These are phyloP conservation scores for Scheffersomyces stambukii DNA, from an alignment of 1,139 yeast genomes.

Conservation along the genomic window DNA sequence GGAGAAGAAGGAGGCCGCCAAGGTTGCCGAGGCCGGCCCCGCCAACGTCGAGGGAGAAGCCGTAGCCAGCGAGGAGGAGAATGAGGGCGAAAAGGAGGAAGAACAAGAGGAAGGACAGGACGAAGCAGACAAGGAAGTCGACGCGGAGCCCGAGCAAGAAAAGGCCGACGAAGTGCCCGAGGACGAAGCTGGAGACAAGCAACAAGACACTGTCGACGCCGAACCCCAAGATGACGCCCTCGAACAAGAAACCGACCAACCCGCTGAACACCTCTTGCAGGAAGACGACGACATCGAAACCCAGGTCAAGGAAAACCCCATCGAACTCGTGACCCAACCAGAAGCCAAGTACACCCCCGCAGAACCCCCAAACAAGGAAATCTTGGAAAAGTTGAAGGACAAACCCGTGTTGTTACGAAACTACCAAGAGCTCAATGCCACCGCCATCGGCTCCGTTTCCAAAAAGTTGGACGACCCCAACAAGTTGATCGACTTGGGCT, in stretches of 20 bases:
- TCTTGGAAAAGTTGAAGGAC: conserved; percentile 39
- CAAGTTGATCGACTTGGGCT: conserved; percentile 49
- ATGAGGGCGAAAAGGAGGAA: conserved; percentile 5
- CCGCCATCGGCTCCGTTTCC: conserved; percentile 46
- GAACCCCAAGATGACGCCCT: conserved; percentile 1
- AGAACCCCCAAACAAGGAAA: conserved; percentile 33
- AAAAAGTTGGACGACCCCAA: conserved; percentile 45
- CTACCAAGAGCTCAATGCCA: conserved; percentile 46
- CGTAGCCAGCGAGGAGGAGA: conserved; percentile 11
- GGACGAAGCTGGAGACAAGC: conserved; percentile 5
- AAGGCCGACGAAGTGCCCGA: conserved; percentile 5
- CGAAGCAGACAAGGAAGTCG: conserved; percentile 1
- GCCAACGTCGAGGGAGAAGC: not conserved
- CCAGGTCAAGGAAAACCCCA: conserved; percentile 24
- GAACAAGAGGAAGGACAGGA: conserved; percentile 6
- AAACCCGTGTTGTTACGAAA: conserved; percentile 47
- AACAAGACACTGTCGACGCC: not conserved
- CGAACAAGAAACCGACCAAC: conserved; percentile 3
- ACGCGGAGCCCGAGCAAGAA: conserved; percentile 6
- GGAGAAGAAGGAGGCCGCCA: conserved; percentile 15
- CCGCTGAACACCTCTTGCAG: conserved; percentile 2
- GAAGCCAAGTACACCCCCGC: conserved; percentile 32
- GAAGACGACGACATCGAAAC: conserved; percentile 22
- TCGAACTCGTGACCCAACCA: conserved; percentile 31
- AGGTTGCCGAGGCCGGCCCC: conserved; percentile 7